These are phyloP conservation scores for Oryza coarctata DNA, from an alignment of 176 grass and related monocot genomes.

Conservation along the genomic window DNA sequence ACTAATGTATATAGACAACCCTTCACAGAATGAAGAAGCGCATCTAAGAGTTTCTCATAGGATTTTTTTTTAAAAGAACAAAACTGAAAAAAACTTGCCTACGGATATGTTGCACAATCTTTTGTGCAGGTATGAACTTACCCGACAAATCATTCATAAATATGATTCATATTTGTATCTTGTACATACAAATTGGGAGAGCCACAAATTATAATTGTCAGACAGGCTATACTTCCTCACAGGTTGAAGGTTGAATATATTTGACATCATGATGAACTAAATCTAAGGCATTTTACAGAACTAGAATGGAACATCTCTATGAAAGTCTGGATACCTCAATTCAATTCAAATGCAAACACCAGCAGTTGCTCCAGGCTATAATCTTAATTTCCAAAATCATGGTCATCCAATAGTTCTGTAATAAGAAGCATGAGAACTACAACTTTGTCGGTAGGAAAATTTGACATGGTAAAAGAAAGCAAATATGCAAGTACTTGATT, in stretches of 20 bases:
- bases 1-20: neutral
- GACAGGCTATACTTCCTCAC: neutral
- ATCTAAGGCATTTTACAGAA: neutral
- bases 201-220: neutral
- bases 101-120: neutral
- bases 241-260: neutral
- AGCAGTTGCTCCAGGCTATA: too few relatives aligned
- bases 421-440: neutral
- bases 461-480: neutral
- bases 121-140: neutral
- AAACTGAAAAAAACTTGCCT: neutral
- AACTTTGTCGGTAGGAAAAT: neutral
- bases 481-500: neutral
- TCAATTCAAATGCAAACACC: too few relatives aligned
- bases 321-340: too few relatives aligned
- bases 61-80: neutral
- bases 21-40: neutral
- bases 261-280: neutral
- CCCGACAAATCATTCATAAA: neutral
- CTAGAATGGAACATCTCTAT: too few relatives aligned
- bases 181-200: neutral
- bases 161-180: neutral
- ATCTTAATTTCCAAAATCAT: neutral
- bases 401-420: neutral
- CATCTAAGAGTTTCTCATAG: neutral